Conservation (phyloP, 768 basidiomycete genomes). For the Lactifluus echinatus region DNA sequence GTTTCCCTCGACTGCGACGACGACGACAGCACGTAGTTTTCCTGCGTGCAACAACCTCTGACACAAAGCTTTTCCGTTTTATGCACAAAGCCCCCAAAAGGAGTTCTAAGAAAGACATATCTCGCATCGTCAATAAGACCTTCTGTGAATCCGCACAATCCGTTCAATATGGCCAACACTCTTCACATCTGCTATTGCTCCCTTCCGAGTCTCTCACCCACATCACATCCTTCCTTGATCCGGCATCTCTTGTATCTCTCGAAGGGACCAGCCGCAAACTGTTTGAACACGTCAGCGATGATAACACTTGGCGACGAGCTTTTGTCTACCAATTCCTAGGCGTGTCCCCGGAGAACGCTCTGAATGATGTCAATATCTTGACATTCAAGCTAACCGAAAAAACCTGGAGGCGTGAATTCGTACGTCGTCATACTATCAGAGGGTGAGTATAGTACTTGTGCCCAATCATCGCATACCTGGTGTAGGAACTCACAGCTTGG, state of each 20-base stretch:
- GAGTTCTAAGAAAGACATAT: slow-evolving; percentile 32
- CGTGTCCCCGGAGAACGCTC: slow-evolving; percentile 53
- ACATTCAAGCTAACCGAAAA: slow-evolving; percentile 48
- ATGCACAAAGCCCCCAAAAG: slow-evolving; percentile 55
- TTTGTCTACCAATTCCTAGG: slow-evolving; percentile 61
- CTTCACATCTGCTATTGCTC: slow-evolving; percentile 29
- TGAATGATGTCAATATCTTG: slow-evolving; percentile 34
- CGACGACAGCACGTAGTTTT: slow-evolving; percentile 3
- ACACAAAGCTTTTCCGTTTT: slow-evolving; percentile 34
- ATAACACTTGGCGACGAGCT: slow-evolving; percentile 73
- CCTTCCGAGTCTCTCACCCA: slow-evolving; percentile 70
- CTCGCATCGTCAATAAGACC: slow-evolving; percentile 27
- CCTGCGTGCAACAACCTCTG: slow-evolving; percentile 1
- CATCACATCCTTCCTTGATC: slow-evolving; percentile 65
- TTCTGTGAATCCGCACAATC: slow-evolving; percentile 23
- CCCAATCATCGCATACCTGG: background rate
- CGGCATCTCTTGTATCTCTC: slow-evolving; percentile 51
- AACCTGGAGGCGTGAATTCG: slow-evolving; percentile 66
- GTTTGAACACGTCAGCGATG: slow-evolving; percentile 60
- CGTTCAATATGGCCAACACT: slow-evolving; percentile 29
- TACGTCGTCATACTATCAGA: slow-evolving; percentile 44
- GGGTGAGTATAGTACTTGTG: slow-evolving; percentile 34
- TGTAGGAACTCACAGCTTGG: background rate
- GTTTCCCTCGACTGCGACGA: no score
- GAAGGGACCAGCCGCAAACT: slow-evolving; percentile 43